These are phyloP conservation scores for Musa beccarii DNA, from an alignment of 176 grass and related monocot genomes.

Conservation along the genomic window DNA sequence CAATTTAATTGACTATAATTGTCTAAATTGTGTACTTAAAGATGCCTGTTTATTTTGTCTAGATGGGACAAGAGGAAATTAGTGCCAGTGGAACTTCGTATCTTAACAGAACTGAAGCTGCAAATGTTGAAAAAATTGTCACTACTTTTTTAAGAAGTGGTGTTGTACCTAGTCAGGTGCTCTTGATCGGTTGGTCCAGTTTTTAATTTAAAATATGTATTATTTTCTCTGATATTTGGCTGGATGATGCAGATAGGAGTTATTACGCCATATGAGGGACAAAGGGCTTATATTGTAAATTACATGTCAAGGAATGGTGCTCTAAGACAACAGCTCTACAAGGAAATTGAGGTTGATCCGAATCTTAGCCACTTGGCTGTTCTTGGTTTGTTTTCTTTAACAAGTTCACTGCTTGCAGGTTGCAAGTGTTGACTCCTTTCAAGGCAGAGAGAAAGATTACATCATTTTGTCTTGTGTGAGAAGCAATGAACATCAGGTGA, in stretches of 20 bases:
- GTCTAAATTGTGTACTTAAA: neutral
- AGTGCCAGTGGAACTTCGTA: constrained; percentile 98
- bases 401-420: constrained; percentile 50
- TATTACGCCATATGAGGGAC: constrained; percentile 99
- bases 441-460: constrained; percentile 99
- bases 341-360: constrained; percentile 82
- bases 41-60: constrained; percentile 25
- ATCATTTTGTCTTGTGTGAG: constrained; percentile 98
- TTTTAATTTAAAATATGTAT: neutral
- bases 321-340: constrained; percentile 94
- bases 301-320: constrained; percentile 98
- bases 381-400: neutral
- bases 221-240: neutral
- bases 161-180: constrained; percentile 94
- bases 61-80: constrained; percentile 99
- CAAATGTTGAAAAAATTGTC: constrained; percentile 99
- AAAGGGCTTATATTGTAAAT: constrained; percentile 97
- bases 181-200: neutral
- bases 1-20: neutral
- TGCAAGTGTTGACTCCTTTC: constrained; percentile 98
- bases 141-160: constrained; percentile 95
- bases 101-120: constrained; percentile 96
- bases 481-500: constrained; percentile 98
- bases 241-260: constrained; percentile 76
- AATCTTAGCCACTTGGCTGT: neutral